These are phyloP conservation scores for Hansenula sp. DNA, from an alignment of 1,139 yeast genomes.

Conservation along the genomic window DNA sequence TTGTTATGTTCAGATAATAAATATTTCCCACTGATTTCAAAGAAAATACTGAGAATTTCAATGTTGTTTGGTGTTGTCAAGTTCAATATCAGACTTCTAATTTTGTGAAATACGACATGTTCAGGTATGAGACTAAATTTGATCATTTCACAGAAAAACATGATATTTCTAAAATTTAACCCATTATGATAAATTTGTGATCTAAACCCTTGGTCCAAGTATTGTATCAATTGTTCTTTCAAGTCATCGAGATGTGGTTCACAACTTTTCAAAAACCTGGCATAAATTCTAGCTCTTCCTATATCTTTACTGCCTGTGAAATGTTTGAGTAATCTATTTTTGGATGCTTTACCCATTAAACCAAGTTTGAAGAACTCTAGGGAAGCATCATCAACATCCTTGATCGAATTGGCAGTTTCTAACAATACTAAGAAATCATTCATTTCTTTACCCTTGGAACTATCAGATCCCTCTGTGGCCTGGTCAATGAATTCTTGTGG, in stretches of 20 bases:
- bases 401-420: slow-evolving; percentile 40
- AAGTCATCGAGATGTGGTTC: slow-evolving; percentile 45
- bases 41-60: slow-evolving; percentile 60
- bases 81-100: slow-evolving; percentile 50
- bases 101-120: slow-evolving; percentile 67
- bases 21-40: slow-evolving; percentile 73
- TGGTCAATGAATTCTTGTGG: slow-evolving; percentile 17
- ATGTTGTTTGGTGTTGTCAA: slow-evolving; percentile 54
- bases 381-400: slow-evolving; percentile 54
- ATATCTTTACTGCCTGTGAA: slow-evolving; percentile 44
- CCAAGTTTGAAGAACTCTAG: slow-evolving; percentile 45
- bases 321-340: slow-evolving; percentile 52
- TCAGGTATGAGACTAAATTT: slow-evolving; percentile 75
- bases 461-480: slow-evolving; percentile 13
- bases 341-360: slow-evolving; percentile 72
- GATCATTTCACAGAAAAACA: slow-evolving; percentile 68
- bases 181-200: slow-evolving; percentile 51
- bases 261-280: slow-evolving; percentile 66
- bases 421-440: slow-evolving; percentile 40
- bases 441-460: slow-evolving; percentile 37
- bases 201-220: slow-evolving; percentile 57
- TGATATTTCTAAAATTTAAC: slow-evolving; percentile 52
- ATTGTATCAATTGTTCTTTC: slow-evolving; percentile 49
- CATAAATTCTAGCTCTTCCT: slow-evolving; percentile 42
- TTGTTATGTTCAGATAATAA: slow-evolving; percentile 55